A percentile compares a stretch with the other conserved stretches of the same genome.
These are phyloP conservation scores for Chaetoceros tenuissimus DNA, from an alignment of 108 stramenopile genomes.

Conservation along the genomic window DNA sequence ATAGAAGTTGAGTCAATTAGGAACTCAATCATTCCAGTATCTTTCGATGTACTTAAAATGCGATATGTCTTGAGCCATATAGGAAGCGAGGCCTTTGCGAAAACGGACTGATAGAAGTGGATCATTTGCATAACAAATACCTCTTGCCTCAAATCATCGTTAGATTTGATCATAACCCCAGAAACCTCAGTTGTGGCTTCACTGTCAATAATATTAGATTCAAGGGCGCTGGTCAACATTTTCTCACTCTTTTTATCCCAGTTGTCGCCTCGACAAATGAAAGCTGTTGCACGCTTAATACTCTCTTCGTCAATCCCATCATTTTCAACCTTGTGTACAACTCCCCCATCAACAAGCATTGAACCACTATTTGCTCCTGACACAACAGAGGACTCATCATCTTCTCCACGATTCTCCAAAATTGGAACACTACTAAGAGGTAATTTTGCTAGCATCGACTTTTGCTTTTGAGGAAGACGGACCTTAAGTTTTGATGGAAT, in stretches of 20 bases:
- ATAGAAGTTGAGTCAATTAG: slow-evolving; percentile 86
- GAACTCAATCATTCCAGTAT: slow-evolving; percentile 91
- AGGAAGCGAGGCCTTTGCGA: slow-evolving; percentile 70
- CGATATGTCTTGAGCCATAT: slow-evolving; percentile 95
- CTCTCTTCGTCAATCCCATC: slow-evolving; percentile 59
- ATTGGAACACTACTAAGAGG: slow-evolving; percentile 31
- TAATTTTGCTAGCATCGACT: slow-evolving; percentile 10
- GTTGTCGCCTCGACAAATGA: slow-evolving; percentile 70
- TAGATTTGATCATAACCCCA: slow-evolving; percentile 90
- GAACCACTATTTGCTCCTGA: slow-evolving; percentile 51
- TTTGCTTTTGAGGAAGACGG: slow-evolving; percentile 12
- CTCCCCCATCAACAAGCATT: slow-evolving; percentile 33
- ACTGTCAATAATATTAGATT: slow-evolving; percentile 23
- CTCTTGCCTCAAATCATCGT: slow-evolving; percentile 97
- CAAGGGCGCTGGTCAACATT: slow-evolving; percentile 50
- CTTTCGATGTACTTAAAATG: slow-evolving; percentile 88
- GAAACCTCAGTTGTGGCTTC: slow-evolving; percentile 47
- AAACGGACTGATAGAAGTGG: slow-evolving; percentile 92
- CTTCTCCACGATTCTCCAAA: slow-evolving; percentile 26
- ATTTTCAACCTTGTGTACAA: slow-evolving; percentile 32
- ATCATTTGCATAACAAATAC: slow-evolving; percentile 96
- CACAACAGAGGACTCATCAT: slow-evolving; percentile 22
- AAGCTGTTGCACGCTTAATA: slow-evolving; percentile 53
- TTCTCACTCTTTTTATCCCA: slow-evolving; percentile 80
- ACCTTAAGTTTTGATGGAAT: slow-evolving; percentile 26